These are phyloP conservation scores for Ceriops zippeliana DNA, from an alignment of 345 rosid species.

Conservation along the genomic window DNA sequence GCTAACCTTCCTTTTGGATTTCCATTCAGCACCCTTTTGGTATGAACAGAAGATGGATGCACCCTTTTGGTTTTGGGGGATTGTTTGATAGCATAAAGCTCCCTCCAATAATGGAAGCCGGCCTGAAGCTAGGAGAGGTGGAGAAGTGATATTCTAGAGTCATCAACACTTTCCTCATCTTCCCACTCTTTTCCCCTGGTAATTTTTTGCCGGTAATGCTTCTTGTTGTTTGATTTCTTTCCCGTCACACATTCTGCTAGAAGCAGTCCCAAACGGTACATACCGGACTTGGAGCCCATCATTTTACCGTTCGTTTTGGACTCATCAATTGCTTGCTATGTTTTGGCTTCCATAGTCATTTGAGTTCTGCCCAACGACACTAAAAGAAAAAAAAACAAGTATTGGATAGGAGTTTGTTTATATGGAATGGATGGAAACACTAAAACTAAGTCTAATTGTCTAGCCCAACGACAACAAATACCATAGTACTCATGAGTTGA, in stretches of 20 bases:
- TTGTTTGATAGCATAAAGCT: conserved; percentile 23
- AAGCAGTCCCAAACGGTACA: conserved; percentile 9
- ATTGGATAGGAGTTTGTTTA: no score
- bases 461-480: no score
- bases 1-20: conserved; percentile 35
- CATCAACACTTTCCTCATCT: conserved; percentile 14
- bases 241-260: conserved; percentile 24
- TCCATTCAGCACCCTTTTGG: conserved; percentile 1
- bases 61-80: conserved; percentile 24
- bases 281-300: conserved; percentile 2
- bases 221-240: conserved; percentile 15
- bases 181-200: conserved; percentile 1
- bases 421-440: not conserved
- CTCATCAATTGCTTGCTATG: conserved; percentile 13
- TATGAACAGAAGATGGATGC: conserved; percentile 1
- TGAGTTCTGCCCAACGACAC: no score
- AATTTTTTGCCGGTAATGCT: not conserved
- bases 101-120: conserved; percentile 21
- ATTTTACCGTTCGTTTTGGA: not conserved
- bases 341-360: conserved; percentile 23
- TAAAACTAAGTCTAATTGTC: not conserved
- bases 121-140: not conserved
- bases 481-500: no score
- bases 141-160: conserved; percentile 42
- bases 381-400: no score